phyloP scores from a whole-genome alignment of 169 alveolate species.

The Plasmodium malariae region DNA sequence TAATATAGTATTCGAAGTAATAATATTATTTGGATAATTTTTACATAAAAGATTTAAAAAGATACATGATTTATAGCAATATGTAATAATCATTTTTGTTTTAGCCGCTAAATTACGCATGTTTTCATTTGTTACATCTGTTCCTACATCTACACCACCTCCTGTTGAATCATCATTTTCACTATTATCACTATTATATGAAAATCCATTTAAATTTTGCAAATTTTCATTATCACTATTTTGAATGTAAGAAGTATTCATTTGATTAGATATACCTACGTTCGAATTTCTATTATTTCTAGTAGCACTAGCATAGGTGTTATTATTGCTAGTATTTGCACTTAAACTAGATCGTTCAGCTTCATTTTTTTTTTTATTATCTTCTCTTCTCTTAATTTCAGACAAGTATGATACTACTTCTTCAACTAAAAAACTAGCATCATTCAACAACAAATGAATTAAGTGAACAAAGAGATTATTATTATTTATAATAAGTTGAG shows the following conservation, averaged over 20 bases:
- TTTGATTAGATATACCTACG: not conserved
- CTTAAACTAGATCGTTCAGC: slow-evolving; percentile 11
- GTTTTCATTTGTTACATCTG: slow-evolving; percentile 76
- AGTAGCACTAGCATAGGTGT: not conserved
- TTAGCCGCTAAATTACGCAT: slow-evolving; percentile 81
- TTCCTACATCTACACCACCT: slow-evolving; percentile 76
- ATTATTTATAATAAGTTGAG: slow-evolving; percentile 79
- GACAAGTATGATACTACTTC: slow-evolving; percentile 91
- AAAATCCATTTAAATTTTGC: slow-evolving; percentile 4
- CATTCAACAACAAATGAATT: slow-evolving; percentile 90
- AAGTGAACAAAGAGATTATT: slow-evolving; percentile 89
- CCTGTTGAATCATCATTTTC: slow-evolving; percentile 73
- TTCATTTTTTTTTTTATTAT: slow-evolving; percentile 74
- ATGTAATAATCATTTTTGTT: slow-evolving; percentile 82
- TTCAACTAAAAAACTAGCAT: slow-evolving; percentile 89
- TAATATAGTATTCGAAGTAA: slow-evolving; percentile 82
- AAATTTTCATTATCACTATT: not conserved
- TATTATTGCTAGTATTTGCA: not conserved
- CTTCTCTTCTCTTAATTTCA: slow-evolving; percentile 89
- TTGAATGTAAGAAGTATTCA: not conserved
- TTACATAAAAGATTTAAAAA: slow-evolving; percentile 84
- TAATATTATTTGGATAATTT: slow-evolving; percentile 80
- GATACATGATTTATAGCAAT: slow-evolving; percentile 84
- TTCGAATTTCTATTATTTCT: not conserved
- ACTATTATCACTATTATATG: slow-evolving; percentile 76